Percentiles rank a stretch among this genome's conserved stretches.
phyloP scores from a whole-genome alignment of 176 grass and related monocot species.

The Pontederia crassipes region DNA sequence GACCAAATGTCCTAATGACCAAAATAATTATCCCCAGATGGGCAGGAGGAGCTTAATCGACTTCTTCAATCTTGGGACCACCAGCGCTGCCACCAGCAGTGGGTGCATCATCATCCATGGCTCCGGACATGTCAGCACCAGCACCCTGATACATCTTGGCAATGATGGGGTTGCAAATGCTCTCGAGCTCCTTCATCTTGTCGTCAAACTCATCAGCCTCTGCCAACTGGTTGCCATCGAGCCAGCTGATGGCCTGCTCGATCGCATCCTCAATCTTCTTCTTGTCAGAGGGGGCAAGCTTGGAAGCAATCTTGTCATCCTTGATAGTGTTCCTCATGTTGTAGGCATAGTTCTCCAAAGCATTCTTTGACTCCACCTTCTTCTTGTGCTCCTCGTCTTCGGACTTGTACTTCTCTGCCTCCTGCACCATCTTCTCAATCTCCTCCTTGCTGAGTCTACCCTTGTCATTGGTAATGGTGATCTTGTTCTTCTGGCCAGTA shows the following conservation, averaged over 20 bases:
- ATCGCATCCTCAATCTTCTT: slow-evolving; percentile 8
- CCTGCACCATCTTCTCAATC: slow-evolving; percentile 7
- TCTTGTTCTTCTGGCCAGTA: slow-evolving; percentile 7
- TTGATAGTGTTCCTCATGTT: slow-evolving; percentile 9
- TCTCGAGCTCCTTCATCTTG: slow-evolving; percentile 10
- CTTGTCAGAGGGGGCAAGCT: background rate
- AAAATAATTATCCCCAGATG: background rate
- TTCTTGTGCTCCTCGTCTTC: slow-evolving; percentile 6
- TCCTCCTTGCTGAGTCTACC: slow-evolving; percentile 4
- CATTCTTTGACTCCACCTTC: slow-evolving; percentile 2
- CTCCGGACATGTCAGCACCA: slow-evolving; percentile 1
- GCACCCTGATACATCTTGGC: slow-evolving; percentile 7
- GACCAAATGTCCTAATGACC: background rate
- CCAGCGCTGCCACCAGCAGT: background rate
- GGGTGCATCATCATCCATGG: slow-evolving; percentile 1
- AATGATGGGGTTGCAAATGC: slow-evolving; percentile 7
- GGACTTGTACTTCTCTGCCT: slow-evolving; percentile 7
- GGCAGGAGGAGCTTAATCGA: background rate
- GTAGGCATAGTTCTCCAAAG: slow-evolving; percentile 5
- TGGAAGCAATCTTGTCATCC: slow-evolving; percentile 5
- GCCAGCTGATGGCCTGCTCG: slow-evolving; percentile 3
- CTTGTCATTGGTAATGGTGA: slow-evolving; percentile 6
- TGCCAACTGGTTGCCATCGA: slow-evolving; percentile 5
- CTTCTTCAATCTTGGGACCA: slow-evolving; percentile 5
- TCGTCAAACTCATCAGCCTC: slow-evolving; percentile 4